Base-by-base conservation (phyloP, 2,329 filamentous ascomycete species). In the Colletotrichum camelliae region DNA sequence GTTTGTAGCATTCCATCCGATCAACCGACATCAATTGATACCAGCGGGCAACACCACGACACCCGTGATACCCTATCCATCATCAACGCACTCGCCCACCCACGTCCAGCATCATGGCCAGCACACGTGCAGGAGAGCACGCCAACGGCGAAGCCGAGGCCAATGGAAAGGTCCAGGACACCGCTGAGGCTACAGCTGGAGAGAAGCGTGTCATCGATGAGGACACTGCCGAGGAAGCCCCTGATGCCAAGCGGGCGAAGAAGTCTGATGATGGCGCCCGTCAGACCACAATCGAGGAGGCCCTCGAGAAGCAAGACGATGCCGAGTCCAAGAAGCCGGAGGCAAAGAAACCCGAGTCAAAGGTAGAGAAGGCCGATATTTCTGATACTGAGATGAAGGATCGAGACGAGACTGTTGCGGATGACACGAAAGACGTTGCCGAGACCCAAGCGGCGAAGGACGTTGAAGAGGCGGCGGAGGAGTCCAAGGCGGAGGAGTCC, bases 211-310 rank as follows among this genome's bases (percentile, higher is more conserved):
- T 24, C 35, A 67, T 77, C 4, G 75, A 76, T 4, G 21, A 31
- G 1, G 66, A 76, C 16, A 39, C n/a, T 15, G 35, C 27, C 21
- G n/a, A n/a, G 4, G 61, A 39, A 3, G 61, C 75, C 27, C 75
- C 66, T 5, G 69, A 68, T n/a, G 61, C 77, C n/a, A 78, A 78
- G 55, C 68, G 77, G 8, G 31, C 39, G 10, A 78, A 77, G 72
- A 78, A 57, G 62, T 70, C 66, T 4, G 67, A 77, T 1, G 48
- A 61, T 29, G 39, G 39, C 5, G 37, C 71, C 10, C 67, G 71
- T 1, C 76, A 77, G 58, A 69, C 61, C 8, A 77, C 76, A 29
- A 33, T 77, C 10, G 74, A 77, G 39, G 77, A 77, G 43, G 62
- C 70, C 9, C 57, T 77, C 7, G 64, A 55, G 15, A 75, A 71